Conservation (phyloP, 176 grass and related monocot species). For the Areca catechu region DNA sequence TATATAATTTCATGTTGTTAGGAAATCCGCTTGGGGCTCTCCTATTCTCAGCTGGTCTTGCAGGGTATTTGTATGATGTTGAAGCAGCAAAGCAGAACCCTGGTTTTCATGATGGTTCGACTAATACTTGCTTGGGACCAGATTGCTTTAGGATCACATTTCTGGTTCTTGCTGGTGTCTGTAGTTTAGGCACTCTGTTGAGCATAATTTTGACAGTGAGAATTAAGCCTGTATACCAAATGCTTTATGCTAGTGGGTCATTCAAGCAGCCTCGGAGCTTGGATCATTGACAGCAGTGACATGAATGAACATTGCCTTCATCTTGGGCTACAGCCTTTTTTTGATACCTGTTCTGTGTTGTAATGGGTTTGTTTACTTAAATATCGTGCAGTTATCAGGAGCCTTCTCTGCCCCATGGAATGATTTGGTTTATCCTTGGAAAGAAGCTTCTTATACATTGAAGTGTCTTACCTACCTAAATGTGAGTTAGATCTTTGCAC, state of each 20-base stretch:
- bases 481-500: no score
- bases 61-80: constrained; percentile 1
- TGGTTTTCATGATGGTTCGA: not conserved
- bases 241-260: constrained; percentile 5
- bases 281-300: constrained; percentile 30
- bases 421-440: no score
- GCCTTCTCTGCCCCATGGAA: no score
- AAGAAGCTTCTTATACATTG: no score
- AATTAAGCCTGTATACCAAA: constrained; percentile 6
- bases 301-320: no score
- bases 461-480: no score
- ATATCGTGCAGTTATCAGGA: not conserved
- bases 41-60: constrained; percentile 8
- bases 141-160: constrained; percentile 5
- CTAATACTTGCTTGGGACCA: constrained; percentile 1
- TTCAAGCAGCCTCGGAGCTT: constrained; percentile 23
- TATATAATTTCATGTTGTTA: constrained; percentile 32
- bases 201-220: constrained; percentile 4
- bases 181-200: not conserved
- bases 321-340: no score
- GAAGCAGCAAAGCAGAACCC: not conserved
- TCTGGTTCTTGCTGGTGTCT: not conserved
- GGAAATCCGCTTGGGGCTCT: constrained; percentile 5
- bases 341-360: not conserved
- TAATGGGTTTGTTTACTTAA: not conserved